Conservation (phyloP, 2,329 filamentous ascomycete species). For the Neofusicoccum sp. region DNA sequence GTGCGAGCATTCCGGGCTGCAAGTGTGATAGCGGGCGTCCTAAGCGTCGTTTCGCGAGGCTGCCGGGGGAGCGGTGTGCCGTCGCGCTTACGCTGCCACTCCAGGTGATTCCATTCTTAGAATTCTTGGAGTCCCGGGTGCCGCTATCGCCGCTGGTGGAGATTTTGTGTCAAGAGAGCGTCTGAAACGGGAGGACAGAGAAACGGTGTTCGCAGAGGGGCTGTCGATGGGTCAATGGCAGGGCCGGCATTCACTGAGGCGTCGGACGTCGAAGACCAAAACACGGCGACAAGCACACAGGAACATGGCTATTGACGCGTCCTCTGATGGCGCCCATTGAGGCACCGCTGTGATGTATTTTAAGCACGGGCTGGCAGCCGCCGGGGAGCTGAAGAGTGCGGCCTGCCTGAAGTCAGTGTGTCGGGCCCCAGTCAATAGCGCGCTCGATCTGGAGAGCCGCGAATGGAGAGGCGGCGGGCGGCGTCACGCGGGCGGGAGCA, state of each 20-base stretch:
- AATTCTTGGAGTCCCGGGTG: neutral
- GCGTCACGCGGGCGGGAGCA: neutral
- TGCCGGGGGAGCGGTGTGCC: neutral
- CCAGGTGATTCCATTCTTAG: neutral
- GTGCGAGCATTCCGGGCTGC: neutral
- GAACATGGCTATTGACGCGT: too few relatives aligned
- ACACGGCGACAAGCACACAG: too few relatives aligned
- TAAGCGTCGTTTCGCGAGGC: slow-evolving; percentile 9
- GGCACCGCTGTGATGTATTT: neutral
- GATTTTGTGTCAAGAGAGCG: too few relatives aligned
- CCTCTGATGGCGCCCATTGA: neutral
- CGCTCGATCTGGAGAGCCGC: neutral
- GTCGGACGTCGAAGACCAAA: too few relatives aligned
- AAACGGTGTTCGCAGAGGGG: neutral
- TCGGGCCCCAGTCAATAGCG: neutral
- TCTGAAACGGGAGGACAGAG: neutral
- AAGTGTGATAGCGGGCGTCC: slow-evolving; percentile 5
- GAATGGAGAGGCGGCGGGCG: neutral
- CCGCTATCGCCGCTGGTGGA: too few relatives aligned
- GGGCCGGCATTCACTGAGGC: too few relatives aligned
- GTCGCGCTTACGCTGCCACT: neutral
- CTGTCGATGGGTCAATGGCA: neutral
- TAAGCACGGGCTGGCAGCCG: slow-evolving; percentile 3
- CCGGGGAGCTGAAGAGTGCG: neutral
- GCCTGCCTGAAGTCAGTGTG: neutral